Evolutionary conservation across 176 grass and related monocot genomes (phyloP).

Genomic region (Bonia amplexicaulis): DNA sequence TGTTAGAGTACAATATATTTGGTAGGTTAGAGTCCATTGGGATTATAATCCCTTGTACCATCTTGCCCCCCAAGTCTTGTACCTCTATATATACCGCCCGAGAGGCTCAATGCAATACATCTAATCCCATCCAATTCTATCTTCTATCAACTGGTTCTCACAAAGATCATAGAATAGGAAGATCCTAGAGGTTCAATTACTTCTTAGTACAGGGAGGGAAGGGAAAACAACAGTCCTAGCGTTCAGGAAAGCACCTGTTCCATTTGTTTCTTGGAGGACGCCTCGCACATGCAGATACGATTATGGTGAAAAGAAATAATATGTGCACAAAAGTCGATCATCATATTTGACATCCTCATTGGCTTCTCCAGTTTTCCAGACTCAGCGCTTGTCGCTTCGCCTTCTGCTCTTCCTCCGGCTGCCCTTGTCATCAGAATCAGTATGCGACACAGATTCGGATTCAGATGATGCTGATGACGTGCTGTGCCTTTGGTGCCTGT

Average conservation of each 20-base stretch:
- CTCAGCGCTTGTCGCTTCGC: constrained; percentile 25
- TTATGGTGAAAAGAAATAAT: background rate
- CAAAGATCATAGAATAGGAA: background rate
- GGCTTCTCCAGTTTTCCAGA: background rate
- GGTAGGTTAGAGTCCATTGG: no score
- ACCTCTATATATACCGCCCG: no score
- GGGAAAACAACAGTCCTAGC: background rate
- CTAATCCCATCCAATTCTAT: no score
- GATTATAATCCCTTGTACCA: no score
- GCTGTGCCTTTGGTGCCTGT: constrained; percentile 41
- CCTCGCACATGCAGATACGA: background rate
- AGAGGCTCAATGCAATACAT: no score
- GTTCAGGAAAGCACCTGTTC: background rate
- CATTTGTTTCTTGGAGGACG: background rate
- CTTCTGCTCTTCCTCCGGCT: constrained; percentile 51
- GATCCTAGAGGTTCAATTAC: background rate
- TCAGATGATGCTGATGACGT: constrained; percentile 51
- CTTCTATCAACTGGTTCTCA: no score
- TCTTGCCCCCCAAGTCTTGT: no score
- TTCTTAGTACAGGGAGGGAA: background rate
- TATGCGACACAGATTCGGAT: constrained; percentile 39
- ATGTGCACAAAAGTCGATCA: background rate
- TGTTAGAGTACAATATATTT: no score
- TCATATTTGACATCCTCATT: constrained; percentile 8
- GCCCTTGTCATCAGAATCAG: constrained; percentile 60